Evolutionary conservation across 2,329 filamentous ascomycete species (phyloP).

Genomic region (Orbilia ellipsospora): DNA sequence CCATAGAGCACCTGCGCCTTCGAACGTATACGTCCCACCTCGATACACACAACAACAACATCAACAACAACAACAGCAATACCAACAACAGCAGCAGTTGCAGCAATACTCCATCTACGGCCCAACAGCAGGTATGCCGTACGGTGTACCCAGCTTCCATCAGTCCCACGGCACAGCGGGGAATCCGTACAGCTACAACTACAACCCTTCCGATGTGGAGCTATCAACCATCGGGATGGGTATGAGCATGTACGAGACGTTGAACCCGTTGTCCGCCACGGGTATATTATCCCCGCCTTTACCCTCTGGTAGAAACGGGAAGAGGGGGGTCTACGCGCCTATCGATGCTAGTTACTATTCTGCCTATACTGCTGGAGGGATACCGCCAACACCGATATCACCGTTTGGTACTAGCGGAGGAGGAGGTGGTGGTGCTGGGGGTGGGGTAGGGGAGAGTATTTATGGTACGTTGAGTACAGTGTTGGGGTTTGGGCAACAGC

Average conservation of each 20-base stretch:
- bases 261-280: slow-evolving; percentile 42
- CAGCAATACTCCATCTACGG: neutral
- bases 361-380: slow-evolving; percentile 29
- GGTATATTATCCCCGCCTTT: slow-evolving; percentile 16
- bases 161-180: slow-evolving; percentile 38
- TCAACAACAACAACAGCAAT: too few relatives aligned
- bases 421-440: neutral
- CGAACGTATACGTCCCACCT: slow-evolving; percentile 9
- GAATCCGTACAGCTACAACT: slow-evolving; percentile 35
- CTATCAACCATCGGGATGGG: slow-evolving; percentile 49
- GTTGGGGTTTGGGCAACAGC: slow-evolving; percentile 30
- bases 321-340: slow-evolving; percentile 46
- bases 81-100: neutral
- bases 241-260: slow-evolving; percentile 53
- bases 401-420: slow-evolving; percentile 8
- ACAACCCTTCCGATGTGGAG: slow-evolving; percentile 48
- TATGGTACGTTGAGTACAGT: slow-evolving; percentile 29
- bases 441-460: slow-evolving; percentile 15
- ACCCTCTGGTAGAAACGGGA: slow-evolving; percentile 26
- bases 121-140: slow-evolving; percentile 28
- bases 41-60: slow-evolving; percentile 1
- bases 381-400: slow-evolving; percentile 17
- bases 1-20: neutral
- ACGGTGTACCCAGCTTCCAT: slow-evolving; percentile 49
- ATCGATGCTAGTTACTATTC: slow-evolving; percentile 53